Base-by-base conservation (phyloP, 805 yeast genomes). In the Danielia reshetovae region DNA sequence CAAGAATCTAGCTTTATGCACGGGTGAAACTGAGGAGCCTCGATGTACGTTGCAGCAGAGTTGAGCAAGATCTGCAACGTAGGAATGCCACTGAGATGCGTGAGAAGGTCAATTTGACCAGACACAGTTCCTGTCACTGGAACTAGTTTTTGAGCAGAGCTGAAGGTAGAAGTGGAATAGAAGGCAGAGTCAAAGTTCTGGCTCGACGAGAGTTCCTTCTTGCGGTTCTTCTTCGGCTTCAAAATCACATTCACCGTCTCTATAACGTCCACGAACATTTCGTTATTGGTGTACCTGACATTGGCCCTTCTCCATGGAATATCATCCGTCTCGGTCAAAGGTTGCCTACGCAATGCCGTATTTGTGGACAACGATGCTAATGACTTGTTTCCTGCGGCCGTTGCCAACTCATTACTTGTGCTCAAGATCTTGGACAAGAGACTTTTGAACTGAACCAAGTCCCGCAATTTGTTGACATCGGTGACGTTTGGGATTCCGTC, bases 271-370 rank as follows among this genome's bases (percentile, higher is more conserved):
- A 90, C 82, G 54, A 80, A 87, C 58, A 90, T 69, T 58, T 90
- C 97, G 57, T 90, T 87, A 45, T 79, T 79, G 3, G 85, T 72
- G 54, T 85, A 78, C 45, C 72, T 74, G n/a, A 84, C 81, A 43
- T 77, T 74, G 4, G 79, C 54, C 30, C 75, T 68, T 49, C 97
- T 73, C 97, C 97, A 90, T 1, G 96, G 95, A 7, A 65, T 61
- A 18, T 36, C 38, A 37, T 29, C 23, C 36, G 17, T 49, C 29
- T 34, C 40, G 13, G 18, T 18, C 29, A 23, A 16, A n/a, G 35
- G 40, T n/a, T n/a, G n/a, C n/a, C n/a, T n/a, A n/a, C n/a, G n/a
- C 8, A 30, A 22, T 2, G 40, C 33, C 10, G 42, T 22, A 10
- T 28, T 32, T 13, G 32, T 27, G 3, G 47, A 31, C 4, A 50